These are phyloP conservation scores for Macrotyloma uniflorum DNA, from an alignment of 306 rosid genomes.

Conservation along the genomic window DNA sequence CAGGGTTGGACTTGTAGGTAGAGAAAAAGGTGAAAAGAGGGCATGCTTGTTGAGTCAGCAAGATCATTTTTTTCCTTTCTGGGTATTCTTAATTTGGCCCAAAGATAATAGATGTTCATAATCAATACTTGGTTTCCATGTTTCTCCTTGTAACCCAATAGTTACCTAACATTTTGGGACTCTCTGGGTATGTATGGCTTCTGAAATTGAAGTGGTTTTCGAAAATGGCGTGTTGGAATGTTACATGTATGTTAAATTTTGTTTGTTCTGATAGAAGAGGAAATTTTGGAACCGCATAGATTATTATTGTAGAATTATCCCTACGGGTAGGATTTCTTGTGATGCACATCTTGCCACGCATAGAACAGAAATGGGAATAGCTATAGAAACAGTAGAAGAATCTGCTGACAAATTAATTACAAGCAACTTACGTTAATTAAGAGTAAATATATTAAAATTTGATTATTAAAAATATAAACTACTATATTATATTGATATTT, in stretches of 20 bases:
- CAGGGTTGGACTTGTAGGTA: conserved; percentile 34
- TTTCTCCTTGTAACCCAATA: neutral
- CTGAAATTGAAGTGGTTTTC: conserved; percentile 21
- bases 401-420: neutral
- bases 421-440: neutral
- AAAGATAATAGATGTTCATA: neutral
- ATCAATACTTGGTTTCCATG: conserved; percentile 11
- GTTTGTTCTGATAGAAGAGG: neutral
- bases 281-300: conserved; percentile 37
- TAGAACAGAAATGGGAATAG: neutral
- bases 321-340: neutral
- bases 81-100: conserved; percentile 40
- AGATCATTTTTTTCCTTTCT: conserved; percentile 35
- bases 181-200: conserved; percentile 18
- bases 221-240: neutral
- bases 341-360: conserved; percentile 51
- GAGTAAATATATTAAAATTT: neutral
- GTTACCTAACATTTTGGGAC: conserved; percentile 27
- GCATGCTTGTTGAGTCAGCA: conserved; percentile 42
- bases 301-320: conserved; percentile 36
- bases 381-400: neutral
- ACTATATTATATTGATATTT: too few species aligned
- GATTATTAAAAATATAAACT: too few species aligned
- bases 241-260: neutral
- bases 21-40: conserved; percentile 29